Evolutionary conservation across 1,284 basidiomycete species (phyloP).

Genomic region (Sporisorium graminicola): DNA sequence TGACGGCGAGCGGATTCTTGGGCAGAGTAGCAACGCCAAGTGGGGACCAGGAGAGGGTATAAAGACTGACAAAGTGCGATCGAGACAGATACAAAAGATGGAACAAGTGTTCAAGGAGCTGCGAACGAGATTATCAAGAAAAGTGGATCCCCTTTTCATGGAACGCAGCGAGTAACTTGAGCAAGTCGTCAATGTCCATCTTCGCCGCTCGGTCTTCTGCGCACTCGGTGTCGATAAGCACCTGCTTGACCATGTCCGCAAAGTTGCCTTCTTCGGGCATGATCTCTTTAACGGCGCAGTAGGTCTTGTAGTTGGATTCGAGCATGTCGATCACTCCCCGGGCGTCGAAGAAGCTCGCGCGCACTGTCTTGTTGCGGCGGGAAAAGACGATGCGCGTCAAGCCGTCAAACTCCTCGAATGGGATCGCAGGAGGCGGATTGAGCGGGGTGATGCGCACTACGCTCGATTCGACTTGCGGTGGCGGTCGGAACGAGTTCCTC

Average conservation of each 20-base stretch:
- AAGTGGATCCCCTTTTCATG: slow-evolving; percentile 87
- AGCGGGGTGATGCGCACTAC: slow-evolving; percentile 92
- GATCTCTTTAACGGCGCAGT: slow-evolving; percentile 80
- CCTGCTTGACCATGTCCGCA: slow-evolving; percentile 77
- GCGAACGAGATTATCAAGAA: no score
- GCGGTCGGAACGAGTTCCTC: slow-evolving; percentile 95
- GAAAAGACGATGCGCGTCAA: slow-evolving; percentile 89
- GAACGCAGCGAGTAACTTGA: slow-evolving; percentile 82
- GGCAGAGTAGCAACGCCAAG: no score
- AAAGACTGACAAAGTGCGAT: not conserved
- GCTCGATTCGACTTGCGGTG: slow-evolving; percentile 91
- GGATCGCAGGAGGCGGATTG: slow-evolving; percentile 93
- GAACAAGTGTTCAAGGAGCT: no score
- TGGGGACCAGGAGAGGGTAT: slow-evolving; percentile 16
- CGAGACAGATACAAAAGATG: not conserved
- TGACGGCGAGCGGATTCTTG: not conserved
- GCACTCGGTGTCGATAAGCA: slow-evolving; percentile 78
- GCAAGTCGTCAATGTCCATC: slow-evolving; percentile 85
- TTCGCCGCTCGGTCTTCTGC: slow-evolving; percentile 81
- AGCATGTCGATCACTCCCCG: slow-evolving; percentile 95
- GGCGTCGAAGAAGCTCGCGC: slow-evolving; percentile 84
- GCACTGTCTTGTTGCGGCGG: slow-evolving; percentile 88
- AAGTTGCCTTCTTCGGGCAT: slow-evolving; percentile 50
- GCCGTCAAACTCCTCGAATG: slow-evolving; percentile 98
- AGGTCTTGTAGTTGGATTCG: slow-evolving; percentile 94